These are phyloP conservation scores for Globisporangium sylvaticum DNA, from an alignment of 352 stramenopile species.

Conservation along the genomic window DNA sequence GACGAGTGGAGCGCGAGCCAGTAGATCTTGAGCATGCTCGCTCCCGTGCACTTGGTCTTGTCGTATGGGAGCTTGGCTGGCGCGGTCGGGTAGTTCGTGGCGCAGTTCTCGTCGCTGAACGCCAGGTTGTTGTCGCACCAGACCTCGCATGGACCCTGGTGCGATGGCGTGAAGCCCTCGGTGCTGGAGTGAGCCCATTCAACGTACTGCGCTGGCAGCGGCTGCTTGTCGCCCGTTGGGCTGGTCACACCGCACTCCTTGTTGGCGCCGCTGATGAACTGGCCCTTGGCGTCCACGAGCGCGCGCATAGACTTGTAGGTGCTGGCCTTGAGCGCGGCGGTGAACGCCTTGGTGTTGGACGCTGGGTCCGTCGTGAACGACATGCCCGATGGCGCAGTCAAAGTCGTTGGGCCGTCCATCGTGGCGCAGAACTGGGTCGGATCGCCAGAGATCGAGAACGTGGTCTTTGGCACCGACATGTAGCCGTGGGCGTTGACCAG, in stretches of 20 bases:
- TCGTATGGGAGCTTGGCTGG: slow-evolving; percentile 39
- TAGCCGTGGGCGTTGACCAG: slow-evolving; percentile 1
- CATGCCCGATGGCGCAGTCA: slow-evolving; percentile 12
- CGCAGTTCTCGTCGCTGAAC: slow-evolving; percentile 50
- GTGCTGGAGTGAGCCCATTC: slow-evolving; percentile 30
- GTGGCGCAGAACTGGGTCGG: slow-evolving; percentile 15
- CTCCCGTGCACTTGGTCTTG: slow-evolving; percentile 36
- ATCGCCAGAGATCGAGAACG: slow-evolving; percentile 9
- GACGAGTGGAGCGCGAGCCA: slow-evolving; percentile 37
- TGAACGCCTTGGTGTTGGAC: slow-evolving; percentile 24
- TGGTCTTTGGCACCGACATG: slow-evolving; percentile 10
- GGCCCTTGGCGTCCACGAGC: slow-evolving; percentile 15
- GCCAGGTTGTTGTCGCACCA: slow-evolving; percentile 46
- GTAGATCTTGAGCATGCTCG: slow-evolving; percentile 33
- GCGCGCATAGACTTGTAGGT: slow-evolving; percentile 20
- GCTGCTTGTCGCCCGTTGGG: slow-evolving; percentile 24
- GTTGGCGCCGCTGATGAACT: not conserved
- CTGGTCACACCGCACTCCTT: slow-evolving; percentile 27
- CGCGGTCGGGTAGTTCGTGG: slow-evolving; percentile 28
- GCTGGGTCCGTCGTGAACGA: slow-evolving; percentile 15
- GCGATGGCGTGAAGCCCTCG: slow-evolving; percentile 26
- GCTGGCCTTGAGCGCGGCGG: slow-evolving; percentile 19
- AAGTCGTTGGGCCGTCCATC: slow-evolving; percentile 7
- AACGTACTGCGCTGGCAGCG: slow-evolving; percentile 29
- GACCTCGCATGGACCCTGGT: slow-evolving; percentile 46